Percentiles rank a stretch among this genome's conserved stretches.
Conservation (phyloP, 2,329 filamentous ascomycete genomes). For the Xylariales sp. region DNA sequence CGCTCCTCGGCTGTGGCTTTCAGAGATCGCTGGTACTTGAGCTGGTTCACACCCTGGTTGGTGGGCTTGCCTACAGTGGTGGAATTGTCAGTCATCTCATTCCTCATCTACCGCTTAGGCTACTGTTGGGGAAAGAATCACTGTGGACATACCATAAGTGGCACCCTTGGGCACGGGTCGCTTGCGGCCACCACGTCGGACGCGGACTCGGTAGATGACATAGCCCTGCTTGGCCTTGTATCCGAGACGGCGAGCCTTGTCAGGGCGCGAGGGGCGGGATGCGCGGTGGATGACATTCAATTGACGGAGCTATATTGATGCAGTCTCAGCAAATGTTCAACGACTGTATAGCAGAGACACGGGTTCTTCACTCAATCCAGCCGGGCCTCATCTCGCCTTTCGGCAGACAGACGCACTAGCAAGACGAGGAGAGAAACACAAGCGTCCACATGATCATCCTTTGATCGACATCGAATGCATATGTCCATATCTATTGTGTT, state of each 20-base stretch:
- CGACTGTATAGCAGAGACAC: conserved; percentile 88
- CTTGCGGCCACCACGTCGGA: conserved; percentile 99
- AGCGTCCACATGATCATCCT: conserved; percentile 29
- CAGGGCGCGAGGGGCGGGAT: conserved; percentile 93
- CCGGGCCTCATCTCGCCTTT: background rate
- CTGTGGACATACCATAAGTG: conserved; percentile 83
- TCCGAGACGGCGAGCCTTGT: conserved; percentile 99
- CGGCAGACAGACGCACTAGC: background rate
- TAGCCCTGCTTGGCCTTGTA: conserved; percentile 99
- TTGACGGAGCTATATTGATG: conserved; percentile 99
- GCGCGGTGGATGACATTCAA: conserved; percentile 99
- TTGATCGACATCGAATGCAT: conserved; percentile 23
- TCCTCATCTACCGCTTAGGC: too few species aligned
- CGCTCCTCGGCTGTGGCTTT: conserved; percentile 98
- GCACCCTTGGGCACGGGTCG: conserved; percentile 93
- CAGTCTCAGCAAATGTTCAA: conserved; percentile 99
- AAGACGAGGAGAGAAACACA: conserved; percentile 21
- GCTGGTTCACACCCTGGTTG: conserved; percentile 99
- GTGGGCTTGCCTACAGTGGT: conserved; percentile 84
- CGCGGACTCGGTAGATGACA: conserved; percentile 99
- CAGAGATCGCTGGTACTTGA: conserved; percentile 99
- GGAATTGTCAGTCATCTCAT: conserved; percentile 12
- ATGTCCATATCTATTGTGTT: conserved; percentile 20
- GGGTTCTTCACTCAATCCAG: conserved; percentile 3
- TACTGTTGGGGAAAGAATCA: too few species aligned